phyloP scores from a whole-genome alignment of 2,329 filamentous ascomycete species.

The Botrytis fabae region DNA sequence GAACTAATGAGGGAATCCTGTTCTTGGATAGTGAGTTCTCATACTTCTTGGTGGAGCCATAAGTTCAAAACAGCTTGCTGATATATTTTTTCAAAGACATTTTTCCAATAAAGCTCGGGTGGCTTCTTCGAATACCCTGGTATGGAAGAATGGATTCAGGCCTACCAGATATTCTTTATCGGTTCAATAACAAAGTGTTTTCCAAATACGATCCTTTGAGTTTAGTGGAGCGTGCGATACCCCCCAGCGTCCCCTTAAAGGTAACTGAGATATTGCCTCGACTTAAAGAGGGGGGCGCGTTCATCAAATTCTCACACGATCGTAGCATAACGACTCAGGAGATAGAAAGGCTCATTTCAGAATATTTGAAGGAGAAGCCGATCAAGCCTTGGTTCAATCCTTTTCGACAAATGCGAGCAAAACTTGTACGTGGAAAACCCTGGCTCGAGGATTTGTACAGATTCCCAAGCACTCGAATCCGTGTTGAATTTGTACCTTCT shows the following conservation, averaged over 20 bases:
- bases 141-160: conserved; percentile 43
- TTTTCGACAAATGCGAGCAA: conserved; percentile 67
- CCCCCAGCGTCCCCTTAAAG: conserved; percentile 60
- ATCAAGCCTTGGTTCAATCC: conserved; percentile 91
- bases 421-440: conserved; percentile 77
- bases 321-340: conserved; percentile 48
- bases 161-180: conserved; percentile 51
- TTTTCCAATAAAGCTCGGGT: conserved; percentile 76
- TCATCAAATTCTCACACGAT: conserved; percentile 75
- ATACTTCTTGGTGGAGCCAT: not conserved
- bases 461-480: conserved; percentile 72
- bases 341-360: conserved; percentile 58
- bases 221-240: conserved; percentile 62
- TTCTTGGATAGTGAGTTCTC: conserved; percentile 78
- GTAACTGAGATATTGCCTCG: conserved; percentile 81
- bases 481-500: conserved; percentile 80
- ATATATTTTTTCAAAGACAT: conserved; percentile 58
- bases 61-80: not conserved
- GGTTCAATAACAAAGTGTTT: conserved; percentile 51
- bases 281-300: conserved; percentile 88
- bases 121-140: conserved; percentile 56
- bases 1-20: conserved; percentile 75
- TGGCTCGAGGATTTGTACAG: conserved; percentile 94
- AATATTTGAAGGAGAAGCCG: conserved; percentile 66
- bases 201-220: conserved; percentile 56